Evolutionary conservation across 495 filamentous ascomycete species (phyloP), one percentile per base, ranked within the genome.

Genomic region (Lasiosphaeria ovina): DNA sequence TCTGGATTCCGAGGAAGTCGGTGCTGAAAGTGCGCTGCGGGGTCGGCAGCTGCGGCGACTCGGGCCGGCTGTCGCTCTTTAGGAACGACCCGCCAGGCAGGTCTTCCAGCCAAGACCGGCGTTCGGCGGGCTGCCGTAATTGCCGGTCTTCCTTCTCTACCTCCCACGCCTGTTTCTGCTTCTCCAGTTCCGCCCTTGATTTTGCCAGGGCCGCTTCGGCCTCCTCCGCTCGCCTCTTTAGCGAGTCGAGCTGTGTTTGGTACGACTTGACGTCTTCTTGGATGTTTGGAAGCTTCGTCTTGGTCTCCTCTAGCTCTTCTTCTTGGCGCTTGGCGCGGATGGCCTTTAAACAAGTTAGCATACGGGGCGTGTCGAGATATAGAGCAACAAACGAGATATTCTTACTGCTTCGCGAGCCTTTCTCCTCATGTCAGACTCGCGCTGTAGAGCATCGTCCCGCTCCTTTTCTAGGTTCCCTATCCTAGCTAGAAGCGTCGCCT

Each of bases 361-460:
- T 49, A 33, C 55, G 32, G 34, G 16, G 12, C 24, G 14, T 40
- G 7, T 35, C 24, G 17, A 17, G 10, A 35, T 32, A 36, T 47
- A 10, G 6, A 35, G 35, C 0, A 16, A 24, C 10, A 50, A 35
- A 8, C 35, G 45, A 36, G 34, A 8, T 40, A 35, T 10, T 74
- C 87, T 73, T 81, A 95, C 91, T 64, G 85, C 78, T 69, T 98
- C 94, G 51, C 95, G 83, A 55, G 92, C 87, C 76, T 94, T 97
- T 65, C 85, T 85, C 59, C 95, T 79, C 66, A 93, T 80, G 17
- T 98, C 95, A 4, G 80, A 85, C 75, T 99, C 95, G 60, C 89
- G 87, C 62, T 87, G 86, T n/a, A 84, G 74, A 33, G 88, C 78
- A 61, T 98, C 93, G 66, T 98, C 93, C 49, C 92, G 79, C 67